These are phyloP conservation scores for Vanrija sp. DNA, from an alignment of 1,284 basidiomycete genomes.

Conservation along the genomic window DNA sequence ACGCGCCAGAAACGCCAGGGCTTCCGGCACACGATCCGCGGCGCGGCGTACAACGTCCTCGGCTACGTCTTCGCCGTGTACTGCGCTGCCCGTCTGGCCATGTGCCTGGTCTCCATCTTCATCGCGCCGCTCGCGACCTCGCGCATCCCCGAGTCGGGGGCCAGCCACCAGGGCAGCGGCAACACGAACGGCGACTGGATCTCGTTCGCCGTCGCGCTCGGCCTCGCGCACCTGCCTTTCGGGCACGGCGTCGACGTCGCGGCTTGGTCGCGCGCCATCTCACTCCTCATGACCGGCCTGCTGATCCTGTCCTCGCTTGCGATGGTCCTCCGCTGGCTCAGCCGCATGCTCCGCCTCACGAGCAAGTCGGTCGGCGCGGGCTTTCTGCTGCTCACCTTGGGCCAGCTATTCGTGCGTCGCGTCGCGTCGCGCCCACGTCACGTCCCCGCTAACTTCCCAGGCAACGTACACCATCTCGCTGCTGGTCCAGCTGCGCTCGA, in stretches of 20 bases:
- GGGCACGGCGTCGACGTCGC: constrained; percentile 42
- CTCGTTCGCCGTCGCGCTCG: constrained; percentile 45
- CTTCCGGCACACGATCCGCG: constrained; percentile 40
- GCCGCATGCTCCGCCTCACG: constrained; percentile 43
- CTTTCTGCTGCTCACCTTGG: constrained; percentile 44
- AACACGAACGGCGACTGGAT: constrained; percentile 51
- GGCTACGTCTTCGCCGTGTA: constrained; percentile 47
- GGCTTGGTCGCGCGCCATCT: constrained; percentile 44
- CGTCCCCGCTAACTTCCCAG: constrained; percentile 20
- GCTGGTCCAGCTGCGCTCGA: constrained; percentile 46
- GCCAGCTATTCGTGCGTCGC: constrained; percentile 39
- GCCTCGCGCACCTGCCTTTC: constrained; percentile 39
- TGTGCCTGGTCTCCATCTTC: constrained; percentile 46
- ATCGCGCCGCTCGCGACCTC: constrained; percentile 31
- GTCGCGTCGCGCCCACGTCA: too few species aligned
- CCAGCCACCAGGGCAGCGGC: constrained; percentile 25
- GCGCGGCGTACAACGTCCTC: constrained; percentile 39
- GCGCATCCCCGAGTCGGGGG: constrained; percentile 5
- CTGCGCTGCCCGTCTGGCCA: constrained; percentile 44
- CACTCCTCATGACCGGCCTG: constrained; percentile 44
- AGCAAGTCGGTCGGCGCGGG: constrained; percentile 48
- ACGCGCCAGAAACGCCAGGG: constrained; percentile 35
- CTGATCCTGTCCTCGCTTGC: constrained; percentile 44
- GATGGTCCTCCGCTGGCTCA: constrained; percentile 46
- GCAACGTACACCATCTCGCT: constrained; percentile 49